Conservation (phyloP, 2,329 filamentous ascomycete species). For the Sclerotinia glacialis region DNA sequence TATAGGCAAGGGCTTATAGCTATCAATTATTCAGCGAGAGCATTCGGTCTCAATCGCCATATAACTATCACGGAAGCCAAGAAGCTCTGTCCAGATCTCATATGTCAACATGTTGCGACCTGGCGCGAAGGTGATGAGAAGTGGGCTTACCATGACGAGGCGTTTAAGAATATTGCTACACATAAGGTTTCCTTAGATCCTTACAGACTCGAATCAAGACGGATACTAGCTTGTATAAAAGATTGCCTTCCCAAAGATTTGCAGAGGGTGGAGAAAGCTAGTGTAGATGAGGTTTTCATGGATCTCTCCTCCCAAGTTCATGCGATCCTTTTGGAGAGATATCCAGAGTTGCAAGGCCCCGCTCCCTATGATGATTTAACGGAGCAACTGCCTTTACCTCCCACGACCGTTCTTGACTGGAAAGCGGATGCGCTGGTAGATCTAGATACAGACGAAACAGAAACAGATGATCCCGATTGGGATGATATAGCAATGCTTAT, state of each 20-base stretch:
- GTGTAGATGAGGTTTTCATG: conserved; percentile 93
- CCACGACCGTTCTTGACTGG: conserved; percentile 76
- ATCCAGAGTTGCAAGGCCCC: conserved; percentile 66
- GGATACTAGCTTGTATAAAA: conserved; percentile 77
- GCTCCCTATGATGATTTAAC: conserved; percentile 71
- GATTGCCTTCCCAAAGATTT: conserved; percentile 62
- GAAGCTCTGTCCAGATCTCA: conserved; percentile 79
- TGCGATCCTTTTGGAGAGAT: conserved; percentile 68
- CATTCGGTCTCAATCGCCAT: conserved; percentile 75
- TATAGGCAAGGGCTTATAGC: conserved; percentile 84
- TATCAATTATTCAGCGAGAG: conserved; percentile 88
- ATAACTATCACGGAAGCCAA: conserved; percentile 77
- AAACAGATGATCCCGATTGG: conserved; percentile 87
- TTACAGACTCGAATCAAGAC: conserved; percentile 80
- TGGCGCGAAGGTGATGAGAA: conserved; percentile 88
- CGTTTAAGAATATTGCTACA: conserved; percentile 72
- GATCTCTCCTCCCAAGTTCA: conserved; percentile 87
- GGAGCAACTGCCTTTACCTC: conserved; percentile 70
- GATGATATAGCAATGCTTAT: conserved; percentile 87
- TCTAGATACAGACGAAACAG: conserved; percentile 67
- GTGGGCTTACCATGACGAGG: conserved; percentile 88
- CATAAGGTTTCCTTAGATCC: conserved; percentile 95
- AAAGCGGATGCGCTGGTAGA: conserved; percentile 77
- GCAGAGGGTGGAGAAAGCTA: conserved; percentile 85
- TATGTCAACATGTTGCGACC: conserved; percentile 89